Conservation (phyloP, 352 stramenopile genomes). For the Phytopythium boreale region DNA sequence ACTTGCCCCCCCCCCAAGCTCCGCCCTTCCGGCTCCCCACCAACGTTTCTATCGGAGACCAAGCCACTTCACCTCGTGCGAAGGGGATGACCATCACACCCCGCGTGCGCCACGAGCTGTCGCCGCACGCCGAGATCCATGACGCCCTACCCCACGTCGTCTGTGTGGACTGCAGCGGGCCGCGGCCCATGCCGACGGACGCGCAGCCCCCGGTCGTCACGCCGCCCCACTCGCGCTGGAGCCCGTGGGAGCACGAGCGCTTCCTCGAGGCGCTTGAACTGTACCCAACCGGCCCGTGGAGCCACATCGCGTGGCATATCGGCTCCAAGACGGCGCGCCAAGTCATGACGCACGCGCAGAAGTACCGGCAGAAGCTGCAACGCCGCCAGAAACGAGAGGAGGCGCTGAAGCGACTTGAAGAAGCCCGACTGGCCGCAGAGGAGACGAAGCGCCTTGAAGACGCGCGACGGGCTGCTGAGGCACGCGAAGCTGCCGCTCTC, state of each 20-base stretch:
- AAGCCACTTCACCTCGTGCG: background rate
- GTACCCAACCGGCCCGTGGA: slow-evolving; percentile 41
- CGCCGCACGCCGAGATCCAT: background rate
- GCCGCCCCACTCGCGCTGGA: slow-evolving; percentile 13
- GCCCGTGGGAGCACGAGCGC: slow-evolving; percentile 29
- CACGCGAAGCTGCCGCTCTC: too few species aligned
- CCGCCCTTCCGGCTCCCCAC: background rate
- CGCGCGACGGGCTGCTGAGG: too few species aligned
- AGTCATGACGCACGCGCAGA: slow-evolving; percentile 43
- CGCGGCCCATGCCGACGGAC: background rate
- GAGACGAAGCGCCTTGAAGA: too few species aligned
- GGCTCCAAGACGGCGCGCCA: slow-evolving; percentile 25
- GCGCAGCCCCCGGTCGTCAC: background rate
- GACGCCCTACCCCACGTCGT: background rate
- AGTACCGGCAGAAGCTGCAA: slow-evolving; percentile 33
- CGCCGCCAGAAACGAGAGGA: background rate
- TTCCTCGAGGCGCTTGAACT: slow-evolving; percentile 44
- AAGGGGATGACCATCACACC: slow-evolving; percentile 3
- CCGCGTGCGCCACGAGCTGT: slow-evolving; percentile 1
- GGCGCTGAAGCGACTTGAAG: background rate
- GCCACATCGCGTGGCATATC: slow-evolving; percentile 23
- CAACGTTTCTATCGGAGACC: background rate
- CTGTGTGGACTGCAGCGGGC: background rate
- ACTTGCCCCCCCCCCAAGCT: background rate
- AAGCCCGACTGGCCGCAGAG: background rate